These are phyloP conservation scores for Lactarius hatsudake DNA, from an alignment of 768 basidiomycete species.

Conservation along the genomic window DNA sequence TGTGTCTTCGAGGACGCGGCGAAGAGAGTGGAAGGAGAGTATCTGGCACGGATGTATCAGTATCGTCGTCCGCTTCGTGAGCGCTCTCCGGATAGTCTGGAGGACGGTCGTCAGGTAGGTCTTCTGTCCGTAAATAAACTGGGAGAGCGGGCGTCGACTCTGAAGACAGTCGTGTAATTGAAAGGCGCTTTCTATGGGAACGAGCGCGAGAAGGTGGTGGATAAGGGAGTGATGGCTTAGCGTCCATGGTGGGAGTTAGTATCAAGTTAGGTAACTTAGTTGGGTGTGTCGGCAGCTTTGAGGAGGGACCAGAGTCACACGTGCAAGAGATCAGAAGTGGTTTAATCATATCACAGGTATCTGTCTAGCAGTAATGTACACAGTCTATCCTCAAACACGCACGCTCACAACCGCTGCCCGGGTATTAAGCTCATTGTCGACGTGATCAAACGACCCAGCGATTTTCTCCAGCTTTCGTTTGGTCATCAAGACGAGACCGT, in stretches of 20 bases:
- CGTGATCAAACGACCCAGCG: slow-evolving; percentile 27
- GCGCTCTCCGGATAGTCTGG: slow-evolving; percentile 77
- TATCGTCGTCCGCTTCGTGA: slow-evolving; percentile 74
- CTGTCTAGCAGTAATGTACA: no score
- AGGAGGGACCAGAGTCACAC: neutral
- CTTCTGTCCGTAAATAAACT: slow-evolving; percentile 47
- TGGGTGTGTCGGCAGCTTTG: neutral
- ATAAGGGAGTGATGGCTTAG: slow-evolving; percentile 7
- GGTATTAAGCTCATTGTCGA: neutral
- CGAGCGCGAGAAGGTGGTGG: slow-evolving; percentile 31
- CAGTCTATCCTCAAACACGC: slow-evolving; percentile 2
- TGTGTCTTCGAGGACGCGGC: slow-evolving; percentile 39
- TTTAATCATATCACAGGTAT: neutral
- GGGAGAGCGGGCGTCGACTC: slow-evolving; percentile 67
- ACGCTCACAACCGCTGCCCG: slow-evolving; percentile 11
- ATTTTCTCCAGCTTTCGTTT: slow-evolving; percentile 22
- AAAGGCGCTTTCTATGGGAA: slow-evolving; percentile 54
- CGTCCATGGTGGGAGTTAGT: slow-evolving; percentile 8
- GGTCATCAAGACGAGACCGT: neutral
- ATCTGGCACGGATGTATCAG: slow-evolving; percentile 46
- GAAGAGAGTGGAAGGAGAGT: slow-evolving; percentile 34
- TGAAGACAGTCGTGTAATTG: slow-evolving; percentile 57
- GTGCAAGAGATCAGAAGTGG: neutral
- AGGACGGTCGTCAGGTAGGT: slow-evolving; percentile 52
- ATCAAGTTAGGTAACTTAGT: neutral